Percentiles rank a stretch among this genome's conserved stretches.
phyloP scores from a whole-genome alignment of 1,284 basidiomycete genomes.

The Cutaneotrichosporon dermatis region DNA sequence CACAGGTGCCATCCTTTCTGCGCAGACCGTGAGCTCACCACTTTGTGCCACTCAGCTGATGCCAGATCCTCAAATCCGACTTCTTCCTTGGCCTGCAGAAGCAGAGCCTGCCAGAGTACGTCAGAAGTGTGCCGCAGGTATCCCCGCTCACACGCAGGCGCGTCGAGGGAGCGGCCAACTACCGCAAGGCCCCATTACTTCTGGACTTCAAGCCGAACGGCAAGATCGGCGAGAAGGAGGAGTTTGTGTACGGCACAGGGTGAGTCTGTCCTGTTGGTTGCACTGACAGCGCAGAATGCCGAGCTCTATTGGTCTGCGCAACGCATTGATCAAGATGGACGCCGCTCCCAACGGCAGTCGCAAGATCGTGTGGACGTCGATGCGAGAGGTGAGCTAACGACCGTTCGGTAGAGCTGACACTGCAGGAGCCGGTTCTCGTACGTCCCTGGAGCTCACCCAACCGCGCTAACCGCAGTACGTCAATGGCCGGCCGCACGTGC shows the following conservation, averaged over 20 bases:
- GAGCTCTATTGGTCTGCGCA: constrained; percentile 55
- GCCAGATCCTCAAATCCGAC: constrained; percentile 84
- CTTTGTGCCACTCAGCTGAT: constrained; percentile 48
- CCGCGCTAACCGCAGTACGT: constrained; percentile 31
- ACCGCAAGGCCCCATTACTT: constrained; percentile 70
- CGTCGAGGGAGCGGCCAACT: constrained; percentile 89
- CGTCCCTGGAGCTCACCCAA: constrained; percentile 6
- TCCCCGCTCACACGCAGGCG: constrained; percentile 55
- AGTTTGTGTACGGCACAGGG: constrained; percentile 85
- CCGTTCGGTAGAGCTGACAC: background rate
- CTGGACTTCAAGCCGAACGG: constrained; percentile 39
- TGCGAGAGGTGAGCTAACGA: constrained; percentile 63
- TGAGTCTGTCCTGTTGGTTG: constrained; percentile 42
- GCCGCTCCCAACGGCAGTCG: constrained; percentile 69
- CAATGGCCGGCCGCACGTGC: constrained; percentile 70
- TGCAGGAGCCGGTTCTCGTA: constrained; percentile 72
- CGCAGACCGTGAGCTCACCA: constrained; percentile 32
- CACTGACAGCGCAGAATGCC: constrained; percentile 20
- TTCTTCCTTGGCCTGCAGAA: constrained; percentile 94
- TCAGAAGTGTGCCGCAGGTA: constrained; percentile 12
- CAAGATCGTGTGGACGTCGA: constrained; percentile 79
- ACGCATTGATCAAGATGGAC: constrained; percentile 74
- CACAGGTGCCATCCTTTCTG: constrained; percentile 77
- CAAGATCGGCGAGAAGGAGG: constrained; percentile 51
- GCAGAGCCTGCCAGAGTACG: constrained; percentile 85